Evolutionary conservation across 371 early-diverging fungal species (phyloP), one percentile per base, ranked within the genome.

Genomic region (Syncephalastrum sp.): DNA sequence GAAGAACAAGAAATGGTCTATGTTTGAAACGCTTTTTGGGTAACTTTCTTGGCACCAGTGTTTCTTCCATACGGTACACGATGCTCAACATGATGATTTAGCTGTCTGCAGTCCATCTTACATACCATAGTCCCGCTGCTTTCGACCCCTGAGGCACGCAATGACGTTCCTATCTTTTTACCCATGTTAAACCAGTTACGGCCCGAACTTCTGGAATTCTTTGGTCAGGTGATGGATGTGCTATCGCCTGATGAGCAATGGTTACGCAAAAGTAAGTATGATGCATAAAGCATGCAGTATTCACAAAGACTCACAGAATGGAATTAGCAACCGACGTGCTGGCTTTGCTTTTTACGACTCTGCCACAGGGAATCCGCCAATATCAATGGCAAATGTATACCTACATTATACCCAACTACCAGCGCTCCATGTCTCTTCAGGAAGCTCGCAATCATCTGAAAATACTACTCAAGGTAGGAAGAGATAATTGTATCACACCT

Each of bases 341-440:
- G 15, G 3, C 57, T 15, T 41, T 47, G n/a, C 16, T 57, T 14
- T 56, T 57, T 14, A 44, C 63, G 16, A 53, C 46, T 15, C 41
- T 33, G 42, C 54, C 48, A 13, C 48, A 53, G 4, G 42, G 43
- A 1, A 42, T 44, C 3, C 52, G 53, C n/a, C 24, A 53, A 4
- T 64, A 60, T 46, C 74, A 74, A 54, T 61, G 57, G 44, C 38
- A 59, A 23, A 24, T 72, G 24, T 72, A 68, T 53, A 38, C 49
- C 1, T 57, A 61, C 41, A 55, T 68, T 50, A 33, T 33, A 33
- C 38, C 38, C 38, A 5, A 10, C 10, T 10, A 33, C 8, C 10
- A 33, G 38, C 38, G 38, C 12, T 0, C 10, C 38, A 33, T 33
- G 38, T 33, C 38, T 33, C 7, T 33, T 12, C 7, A 33, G 2